Evolutionary conservation across 495 filamentous ascomycete species (phyloP).

Genomic region (Daldinia decipiens): DNA sequence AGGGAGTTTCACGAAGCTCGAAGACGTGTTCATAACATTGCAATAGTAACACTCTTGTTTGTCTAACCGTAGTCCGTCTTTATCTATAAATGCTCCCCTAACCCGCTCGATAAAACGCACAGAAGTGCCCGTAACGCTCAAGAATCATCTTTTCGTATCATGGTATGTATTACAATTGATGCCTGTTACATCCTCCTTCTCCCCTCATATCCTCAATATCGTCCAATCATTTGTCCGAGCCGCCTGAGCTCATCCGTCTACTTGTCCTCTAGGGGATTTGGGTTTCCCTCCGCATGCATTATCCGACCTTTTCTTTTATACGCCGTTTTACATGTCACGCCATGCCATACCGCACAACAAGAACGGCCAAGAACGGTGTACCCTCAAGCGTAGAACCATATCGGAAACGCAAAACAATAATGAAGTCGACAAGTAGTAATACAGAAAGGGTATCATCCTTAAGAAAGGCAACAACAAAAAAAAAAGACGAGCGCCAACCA

Average conservation of each 20-base stretch:
- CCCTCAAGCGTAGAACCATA: slow-evolving; percentile 2
- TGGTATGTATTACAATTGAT: slow-evolving; percentile 26
- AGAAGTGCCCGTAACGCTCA: slow-evolving; percentile 14
- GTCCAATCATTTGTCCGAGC: slow-evolving; percentile 18
- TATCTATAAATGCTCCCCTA: slow-evolving; percentile 16
- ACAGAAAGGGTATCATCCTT: slow-evolving; percentile 36
- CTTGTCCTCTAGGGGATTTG: slow-evolving; percentile 8
- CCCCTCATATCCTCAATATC: slow-evolving; percentile 1
- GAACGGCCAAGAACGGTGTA: slow-evolving; percentile 3
- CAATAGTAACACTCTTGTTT: slow-evolving; percentile 17
- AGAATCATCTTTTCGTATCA: slow-evolving; percentile 16
- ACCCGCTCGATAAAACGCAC: slow-evolving; percentile 13
- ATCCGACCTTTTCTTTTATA: slow-evolving; percentile 28
- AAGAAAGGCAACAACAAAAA: neutral
- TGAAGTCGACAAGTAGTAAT: slow-evolving; percentile 29
- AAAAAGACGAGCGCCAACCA: slow-evolving; percentile 8
- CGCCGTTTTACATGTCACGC: slow-evolving; percentile 23
- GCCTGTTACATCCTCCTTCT: neutral
- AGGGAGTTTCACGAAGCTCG: neutral
- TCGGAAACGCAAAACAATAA: slow-evolving; percentile 10
- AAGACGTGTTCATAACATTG: slow-evolving; percentile 3
- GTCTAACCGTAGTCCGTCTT: slow-evolving; percentile 23
- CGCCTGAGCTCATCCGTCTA: slow-evolving; percentile 28
- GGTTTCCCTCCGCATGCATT: slow-evolving; percentile 24
- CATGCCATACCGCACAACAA: slow-evolving; percentile 14